Evolutionary conservation across 441 rosid species (phyloP), one percentile per base, ranked within the genome.

Genomic region (Geranium incanum): DNA sequence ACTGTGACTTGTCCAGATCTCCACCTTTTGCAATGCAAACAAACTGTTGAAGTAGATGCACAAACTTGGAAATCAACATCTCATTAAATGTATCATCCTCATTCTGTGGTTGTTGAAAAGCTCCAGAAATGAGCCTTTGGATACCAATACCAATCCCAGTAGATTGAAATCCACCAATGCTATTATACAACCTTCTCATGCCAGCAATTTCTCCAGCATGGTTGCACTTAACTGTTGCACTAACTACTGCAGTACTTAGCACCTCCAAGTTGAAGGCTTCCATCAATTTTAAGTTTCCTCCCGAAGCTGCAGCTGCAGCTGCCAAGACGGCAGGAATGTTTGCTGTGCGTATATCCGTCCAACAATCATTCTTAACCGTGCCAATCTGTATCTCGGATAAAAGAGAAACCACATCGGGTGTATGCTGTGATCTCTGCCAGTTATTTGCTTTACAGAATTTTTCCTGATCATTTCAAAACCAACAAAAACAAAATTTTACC

Each of bases 121-220:
- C 90, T 81, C 97, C 96, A 81, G 98, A 82, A 78, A 91, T 95
- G 82, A 93, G 80, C 81, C 88, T 87, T 79, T 89, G 97, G 72
- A 95, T 81, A 77, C 96, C 96, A 81, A 87, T 74, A 43, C 77
- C 75, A 28, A 79, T 37, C 62, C 95, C 89, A 82, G 84, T 88
- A 72, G 91, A 71, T 78, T 92, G 96, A 81, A 93, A 89, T 71
- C 97, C 99, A 71, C 97, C 97, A 72, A 95, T 87, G 84, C 95
- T 91, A 87, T 81, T 89, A 79, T 89, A 93, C 79, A 95, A 81
- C 81, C 96, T 87, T 84, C 97, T 87, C 99, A 95, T 91, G 79
- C 99, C 99, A 72, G 97, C 96, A 78, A 95, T 93, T 87, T 95
- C 97, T 80, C 99, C 98, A 55, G 96, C 94, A 84, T 91, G 91